Conservation (phyloP, 2,329 filamentous ascomycete genomes). For the Aspergillus sp. region DNA sequence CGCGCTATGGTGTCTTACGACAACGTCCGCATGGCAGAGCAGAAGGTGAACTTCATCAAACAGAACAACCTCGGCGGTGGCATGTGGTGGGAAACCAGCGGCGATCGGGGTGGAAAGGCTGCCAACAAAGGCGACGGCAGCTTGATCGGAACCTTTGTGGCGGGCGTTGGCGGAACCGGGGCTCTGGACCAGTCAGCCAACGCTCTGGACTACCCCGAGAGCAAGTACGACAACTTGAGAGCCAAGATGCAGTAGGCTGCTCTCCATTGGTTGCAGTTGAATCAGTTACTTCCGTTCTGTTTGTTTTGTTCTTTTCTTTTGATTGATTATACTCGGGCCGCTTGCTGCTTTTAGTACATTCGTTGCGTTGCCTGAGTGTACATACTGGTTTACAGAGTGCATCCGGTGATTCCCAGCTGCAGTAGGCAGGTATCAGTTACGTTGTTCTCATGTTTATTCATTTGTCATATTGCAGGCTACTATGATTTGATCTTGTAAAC, state of each 20-base stretch:
- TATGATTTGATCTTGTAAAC: conserved; percentile 16
- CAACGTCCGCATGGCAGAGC: conserved; percentile 57
- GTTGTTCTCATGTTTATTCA: conserved; percentile 19
- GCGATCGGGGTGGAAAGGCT: conserved; percentile 62
- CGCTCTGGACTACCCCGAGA: conserved; percentile 39
- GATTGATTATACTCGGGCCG: background rate
- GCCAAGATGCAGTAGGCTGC: background rate
- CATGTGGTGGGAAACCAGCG: conserved; percentile 95
- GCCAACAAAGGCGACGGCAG: conserved; percentile 51
- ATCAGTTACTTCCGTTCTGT: too few species aligned
- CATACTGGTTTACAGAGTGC: conserved; percentile 7
- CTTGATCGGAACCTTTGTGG: conserved; percentile 61
- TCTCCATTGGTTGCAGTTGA: background rate
- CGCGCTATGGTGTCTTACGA: conserved; percentile 75
- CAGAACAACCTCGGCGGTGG: conserved; percentile 71
- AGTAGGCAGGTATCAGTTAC: background rate
- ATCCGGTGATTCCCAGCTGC: conserved; percentile 2
- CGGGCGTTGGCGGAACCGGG: conserved; percentile 32
- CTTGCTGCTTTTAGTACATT: conserved; percentile 1
- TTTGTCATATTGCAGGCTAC: conserved; percentile 14
- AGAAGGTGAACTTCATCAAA: conserved; percentile 72
- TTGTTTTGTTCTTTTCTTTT: background rate
- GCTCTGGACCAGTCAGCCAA: conserved; percentile 38
- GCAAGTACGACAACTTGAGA: conserved; percentile 40
- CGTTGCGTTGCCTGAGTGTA: conserved; percentile 3